Evolutionary conservation across 1,284 basidiomycete species (phyloP).

Genomic region (Melampsora americana): DNA sequence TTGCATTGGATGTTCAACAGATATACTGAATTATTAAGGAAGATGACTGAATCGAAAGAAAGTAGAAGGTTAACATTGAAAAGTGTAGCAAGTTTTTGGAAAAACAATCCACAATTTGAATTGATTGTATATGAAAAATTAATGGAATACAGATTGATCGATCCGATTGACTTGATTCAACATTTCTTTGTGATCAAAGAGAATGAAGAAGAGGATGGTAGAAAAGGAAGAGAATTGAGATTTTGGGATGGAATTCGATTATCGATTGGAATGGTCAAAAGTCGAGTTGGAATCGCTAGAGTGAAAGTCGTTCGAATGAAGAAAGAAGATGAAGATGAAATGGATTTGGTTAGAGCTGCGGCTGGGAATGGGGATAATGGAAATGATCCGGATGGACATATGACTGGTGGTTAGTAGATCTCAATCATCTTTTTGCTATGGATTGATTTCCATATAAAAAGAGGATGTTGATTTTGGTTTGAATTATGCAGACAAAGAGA

Average conservation of each 20-base stretch:
- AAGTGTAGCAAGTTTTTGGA: slow-evolving; percentile 74
- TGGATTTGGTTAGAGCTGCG: slow-evolving; percentile 46
- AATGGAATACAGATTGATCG: slow-evolving; percentile 96
- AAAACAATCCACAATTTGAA: slow-evolving; percentile 74
- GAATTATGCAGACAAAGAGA: too few species aligned
- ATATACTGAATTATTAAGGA: slow-evolving; percentile 82
- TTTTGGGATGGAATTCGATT: slow-evolving; percentile 79
- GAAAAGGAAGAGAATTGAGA: slow-evolving; percentile 61
- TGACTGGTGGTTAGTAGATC: slow-evolving; percentile 37
- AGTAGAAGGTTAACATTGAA: slow-evolving; percentile 69
- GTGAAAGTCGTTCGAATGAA: slow-evolving; percentile 68
- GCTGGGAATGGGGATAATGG: slow-evolving; percentile 38
- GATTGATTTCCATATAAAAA: too few species aligned
- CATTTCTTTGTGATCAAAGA: slow-evolving; percentile 69
- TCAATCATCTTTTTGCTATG: too few species aligned
- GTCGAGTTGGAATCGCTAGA: slow-evolving; percentile 71
- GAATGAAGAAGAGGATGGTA: slow-evolving; percentile 53
- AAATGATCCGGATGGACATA: slow-evolving; percentile 25
- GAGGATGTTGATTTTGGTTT: slow-evolving; percentile 59
- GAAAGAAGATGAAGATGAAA: slow-evolving; percentile 72
- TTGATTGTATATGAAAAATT: slow-evolving; percentile 93
- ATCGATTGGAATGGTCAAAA: slow-evolving; percentile 81
- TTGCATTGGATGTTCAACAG: slow-evolving; percentile 51
- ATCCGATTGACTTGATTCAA: slow-evolving; percentile 81
- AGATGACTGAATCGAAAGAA: slow-evolving; percentile 62